These are phyloP conservation scores for Epichloe gansuensis DNA, from an alignment of 2,329 filamentous ascomycete species.

Conservation along the genomic window DNA sequence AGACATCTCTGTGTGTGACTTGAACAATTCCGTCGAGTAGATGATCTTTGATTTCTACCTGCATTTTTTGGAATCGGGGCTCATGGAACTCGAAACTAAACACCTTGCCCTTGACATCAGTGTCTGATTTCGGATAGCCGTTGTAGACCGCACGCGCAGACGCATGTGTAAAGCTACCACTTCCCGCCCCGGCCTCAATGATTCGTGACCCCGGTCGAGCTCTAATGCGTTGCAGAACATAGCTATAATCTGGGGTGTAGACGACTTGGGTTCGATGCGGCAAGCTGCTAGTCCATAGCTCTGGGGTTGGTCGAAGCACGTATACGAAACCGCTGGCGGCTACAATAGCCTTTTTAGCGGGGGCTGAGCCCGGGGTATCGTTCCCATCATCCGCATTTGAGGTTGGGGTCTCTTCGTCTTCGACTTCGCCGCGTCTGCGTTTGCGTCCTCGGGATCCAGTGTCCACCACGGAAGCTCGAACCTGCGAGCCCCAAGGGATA, in stretches of 20 bases:
- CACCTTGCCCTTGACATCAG: constrained; percentile 49
- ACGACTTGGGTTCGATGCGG: constrained; percentile 78
- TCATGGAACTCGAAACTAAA: constrained; percentile 77
- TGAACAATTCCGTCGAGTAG: constrained; percentile 52
- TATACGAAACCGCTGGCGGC: constrained; percentile 63
- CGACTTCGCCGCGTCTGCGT: constrained; percentile 35
- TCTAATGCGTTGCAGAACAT: constrained; percentile 63
- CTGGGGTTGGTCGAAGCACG: constrained; percentile 64
- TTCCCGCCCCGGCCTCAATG: constrained; percentile 72
- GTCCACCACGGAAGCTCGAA: constrained; percentile 79
- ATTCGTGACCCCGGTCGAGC: constrained; percentile 59
- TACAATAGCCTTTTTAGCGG: constrained; percentile 35
- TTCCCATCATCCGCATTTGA: constrained; percentile 22
- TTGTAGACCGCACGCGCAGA: constrained; percentile 64
- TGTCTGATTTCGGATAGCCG: constrained; percentile 42
- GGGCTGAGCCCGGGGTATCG: constrained; percentile 17
- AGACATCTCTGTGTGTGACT: constrained; percentile 69
- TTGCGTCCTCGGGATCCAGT: constrained; percentile 78
- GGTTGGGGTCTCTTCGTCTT: constrained; percentile 30
- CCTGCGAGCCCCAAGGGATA: constrained; percentile 82
- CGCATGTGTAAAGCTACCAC: constrained; percentile 74
- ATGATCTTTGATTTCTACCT: constrained; percentile 56
- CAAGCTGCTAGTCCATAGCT: constrained; percentile 68
- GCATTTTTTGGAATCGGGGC: constrained; percentile 55
- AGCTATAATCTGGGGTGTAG: constrained; percentile 79